Percentiles rank a stretch among this genome's conserved stretches.
Evolutionary conservation across 164 flowering plant genomes (phyloP).

Genomic region (Umbilicus rupestris): DNA sequence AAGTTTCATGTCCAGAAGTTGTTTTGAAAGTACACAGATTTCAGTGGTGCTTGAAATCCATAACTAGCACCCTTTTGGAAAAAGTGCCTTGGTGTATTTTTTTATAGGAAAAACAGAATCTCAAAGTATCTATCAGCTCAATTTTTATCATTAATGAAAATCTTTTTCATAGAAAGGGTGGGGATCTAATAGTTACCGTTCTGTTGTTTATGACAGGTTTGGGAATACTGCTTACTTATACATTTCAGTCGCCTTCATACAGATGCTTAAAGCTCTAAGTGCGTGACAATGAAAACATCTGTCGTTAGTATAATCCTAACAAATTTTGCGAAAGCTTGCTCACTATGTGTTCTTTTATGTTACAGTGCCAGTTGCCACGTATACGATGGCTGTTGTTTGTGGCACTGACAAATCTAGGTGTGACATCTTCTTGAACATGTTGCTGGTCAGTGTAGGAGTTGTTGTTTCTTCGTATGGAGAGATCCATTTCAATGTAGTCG

Average conservation of each 20-base stretch:
- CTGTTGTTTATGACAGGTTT: conserved; percentile 54
- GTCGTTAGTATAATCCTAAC: background rate
- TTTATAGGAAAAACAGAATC: background rate
- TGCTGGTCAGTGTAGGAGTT: conserved; percentile 96
- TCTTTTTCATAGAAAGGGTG: background rate
- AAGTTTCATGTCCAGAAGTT: background rate
- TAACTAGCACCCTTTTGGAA: too few species aligned
- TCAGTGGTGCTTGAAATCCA: too few species aligned
- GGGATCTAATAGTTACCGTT: background rate
- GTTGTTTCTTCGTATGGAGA: conserved; percentile 97
- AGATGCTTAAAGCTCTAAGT: conserved; percentile 99
- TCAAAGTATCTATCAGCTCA: background rate
- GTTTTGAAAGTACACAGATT: too few species aligned
- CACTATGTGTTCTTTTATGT: background rate
- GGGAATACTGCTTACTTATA: conserved; percentile 97
- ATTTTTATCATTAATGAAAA: background rate
- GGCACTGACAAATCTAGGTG: conserved; percentile 94
- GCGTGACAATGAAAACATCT: conserved; percentile 20
- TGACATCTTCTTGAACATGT: conserved; percentile 89
- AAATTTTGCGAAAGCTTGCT: conserved; percentile 4
- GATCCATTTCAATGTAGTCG: conserved; percentile 89
- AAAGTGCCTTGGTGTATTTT: too few species aligned
- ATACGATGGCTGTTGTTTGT: conserved; percentile 88
- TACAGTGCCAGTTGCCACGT: conserved; percentile 99
- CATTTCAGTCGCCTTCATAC: conserved; percentile 97